These are phyloP conservation scores for Aegilops tauschii DNA, from an alignment of 176 grass and related monocot species.

Conservation along the genomic window DNA sequence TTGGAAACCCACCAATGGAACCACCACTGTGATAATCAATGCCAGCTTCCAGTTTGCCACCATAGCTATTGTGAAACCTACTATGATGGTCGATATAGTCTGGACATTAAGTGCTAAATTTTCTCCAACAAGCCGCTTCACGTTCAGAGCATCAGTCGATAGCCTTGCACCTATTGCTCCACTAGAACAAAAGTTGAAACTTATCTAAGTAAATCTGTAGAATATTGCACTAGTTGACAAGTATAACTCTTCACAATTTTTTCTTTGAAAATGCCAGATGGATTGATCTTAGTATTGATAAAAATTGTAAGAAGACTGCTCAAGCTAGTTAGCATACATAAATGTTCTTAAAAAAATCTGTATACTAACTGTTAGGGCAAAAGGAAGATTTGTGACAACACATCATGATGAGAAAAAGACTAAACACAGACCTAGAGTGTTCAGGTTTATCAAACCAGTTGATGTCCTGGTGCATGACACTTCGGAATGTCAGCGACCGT, in stretches of 20 bases:
- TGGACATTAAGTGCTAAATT: slow-evolving; percentile 72
- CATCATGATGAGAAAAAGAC: background rate
- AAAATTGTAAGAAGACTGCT: background rate
- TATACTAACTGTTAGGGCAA: background rate
- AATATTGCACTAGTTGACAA: background rate
- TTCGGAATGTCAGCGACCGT: slow-evolving; percentile 54
- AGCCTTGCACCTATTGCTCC: slow-evolving; percentile 73
- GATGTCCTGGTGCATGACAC: slow-evolving; percentile 72
- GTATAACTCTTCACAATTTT: background rate
- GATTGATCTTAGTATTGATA: background rate
- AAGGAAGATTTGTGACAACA: background rate
- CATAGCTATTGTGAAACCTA: slow-evolving; percentile 69
- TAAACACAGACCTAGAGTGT: slow-evolving; percentile 60
- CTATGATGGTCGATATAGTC: slow-evolving; percentile 48
- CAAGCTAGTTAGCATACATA: background rate
- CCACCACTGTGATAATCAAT: slow-evolving; percentile 56
- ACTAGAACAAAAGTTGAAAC: slow-evolving; percentile 41
- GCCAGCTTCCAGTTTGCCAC: slow-evolving; percentile 77
- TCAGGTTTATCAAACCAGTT: slow-evolving; percentile 84
- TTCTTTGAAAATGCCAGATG: background rate
- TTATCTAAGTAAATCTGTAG: background rate
- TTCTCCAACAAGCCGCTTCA: slow-evolving; percentile 75
- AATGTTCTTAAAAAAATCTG: background rate
- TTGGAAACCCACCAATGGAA: slow-evolving; percentile 71
- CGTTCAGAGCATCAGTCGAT: slow-evolving; percentile 70